Evolutionary conservation across 495 filamentous ascomycete species (phyloP).

Genomic region (Penicillium riverlandense): DNA sequence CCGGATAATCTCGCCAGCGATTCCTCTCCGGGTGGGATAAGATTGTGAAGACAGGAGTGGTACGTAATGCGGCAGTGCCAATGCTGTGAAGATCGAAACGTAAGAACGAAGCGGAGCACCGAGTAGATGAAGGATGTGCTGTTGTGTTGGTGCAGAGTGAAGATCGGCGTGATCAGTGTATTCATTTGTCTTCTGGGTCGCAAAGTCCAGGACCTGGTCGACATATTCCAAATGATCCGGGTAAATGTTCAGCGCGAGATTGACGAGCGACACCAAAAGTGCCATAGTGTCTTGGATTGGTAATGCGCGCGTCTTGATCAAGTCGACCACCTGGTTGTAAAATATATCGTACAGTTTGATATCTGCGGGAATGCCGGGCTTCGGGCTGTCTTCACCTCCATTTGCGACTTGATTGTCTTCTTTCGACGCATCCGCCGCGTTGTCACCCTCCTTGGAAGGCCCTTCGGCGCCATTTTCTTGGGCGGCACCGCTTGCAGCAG

Average conservation of each 20-base stretch:
- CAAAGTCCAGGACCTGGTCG: conserved; percentile 86
- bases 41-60: conserved; percentile 87
- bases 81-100: conserved; percentile 84
- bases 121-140: conserved; percentile 80
- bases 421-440: conserved; percentile 19
- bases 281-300: conserved; percentile 94
- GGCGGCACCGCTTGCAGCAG: conserved; percentile 16
- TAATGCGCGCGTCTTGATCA: conserved; percentile 83
- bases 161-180: conserved; percentile 90
- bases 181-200: conserved; percentile 78
- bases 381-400: conserved; percentile 17
- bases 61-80: conserved; percentile 85
- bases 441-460: conserved; percentile 13
- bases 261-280: conserved; percentile 81
- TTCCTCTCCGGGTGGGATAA: conserved; percentile 82
- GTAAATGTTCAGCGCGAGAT: conserved; percentile 92
- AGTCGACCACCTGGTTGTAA: conserved; percentile 88
- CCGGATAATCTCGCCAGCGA: conserved; percentile 79
- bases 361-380: conserved; percentile 67
- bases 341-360: conserved; percentile 95
- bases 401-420: conserved; percentile 15
- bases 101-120: conserved; percentile 85
- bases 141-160: conserved; percentile 79
- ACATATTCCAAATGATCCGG: conserved; percentile 90
- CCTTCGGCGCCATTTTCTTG: conserved; percentile 31